phyloP scores from a whole-genome alignment of 2,329 filamentous ascomycete genomes.

The Fusarium armeniacum region DNA sequence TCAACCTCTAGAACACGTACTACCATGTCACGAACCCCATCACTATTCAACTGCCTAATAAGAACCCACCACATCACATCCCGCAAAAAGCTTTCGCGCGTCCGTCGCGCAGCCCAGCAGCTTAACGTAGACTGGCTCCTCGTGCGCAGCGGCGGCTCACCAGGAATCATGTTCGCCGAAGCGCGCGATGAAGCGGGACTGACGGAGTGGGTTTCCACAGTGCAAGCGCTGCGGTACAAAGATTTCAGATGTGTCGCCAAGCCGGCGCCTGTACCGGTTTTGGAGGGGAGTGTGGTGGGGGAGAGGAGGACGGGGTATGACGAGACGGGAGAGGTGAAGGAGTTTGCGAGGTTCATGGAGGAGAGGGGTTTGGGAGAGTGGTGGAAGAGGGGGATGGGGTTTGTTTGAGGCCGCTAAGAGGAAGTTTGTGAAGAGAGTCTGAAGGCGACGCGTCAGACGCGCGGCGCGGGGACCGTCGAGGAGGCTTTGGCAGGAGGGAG shows the following conservation, averaged over 20 bases:
- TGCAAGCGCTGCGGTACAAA: slow-evolving; percentile 77
- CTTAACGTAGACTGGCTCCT: slow-evolving; percentile 72
- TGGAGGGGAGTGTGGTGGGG: background rate
- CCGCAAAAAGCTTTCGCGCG: slow-evolving; percentile 74
- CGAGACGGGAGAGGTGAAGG: slow-evolving; percentile 74
- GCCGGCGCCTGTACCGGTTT: slow-evolving; percentile 21
- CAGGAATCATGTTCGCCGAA: slow-evolving; percentile 85
- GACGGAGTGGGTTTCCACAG: slow-evolving; percentile 73
- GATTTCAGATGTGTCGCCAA: slow-evolving; percentile 75
- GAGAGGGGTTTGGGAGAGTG: slow-evolving; percentile 69
- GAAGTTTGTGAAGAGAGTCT: background rate
- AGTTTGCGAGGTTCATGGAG: slow-evolving; percentile 74
- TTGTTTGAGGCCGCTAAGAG: slow-evolving; percentile 33
- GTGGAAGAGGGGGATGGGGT: slow-evolving; percentile 80
- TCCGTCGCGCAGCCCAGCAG: slow-evolving; percentile 73
- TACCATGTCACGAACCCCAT: slow-evolving; percentile 39
- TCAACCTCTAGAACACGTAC: slow-evolving; percentile 16
- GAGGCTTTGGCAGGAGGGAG: background rate
- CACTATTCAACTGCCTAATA: slow-evolving; percentile 65
- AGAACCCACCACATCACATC: slow-evolving; percentile 87
- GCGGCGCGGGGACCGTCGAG: slow-evolving; percentile 24
- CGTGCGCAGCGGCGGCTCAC: slow-evolving; percentile 75
- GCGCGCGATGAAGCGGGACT: slow-evolving; percentile 67
- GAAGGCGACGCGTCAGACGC: slow-evolving; percentile 26
- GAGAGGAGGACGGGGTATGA: slow-evolving; percentile 55